These are phyloP conservation scores for Diaporthe vaccinii DNA, from an alignment of 2,329 filamentous ascomycete species.

Conservation along the genomic window DNA sequence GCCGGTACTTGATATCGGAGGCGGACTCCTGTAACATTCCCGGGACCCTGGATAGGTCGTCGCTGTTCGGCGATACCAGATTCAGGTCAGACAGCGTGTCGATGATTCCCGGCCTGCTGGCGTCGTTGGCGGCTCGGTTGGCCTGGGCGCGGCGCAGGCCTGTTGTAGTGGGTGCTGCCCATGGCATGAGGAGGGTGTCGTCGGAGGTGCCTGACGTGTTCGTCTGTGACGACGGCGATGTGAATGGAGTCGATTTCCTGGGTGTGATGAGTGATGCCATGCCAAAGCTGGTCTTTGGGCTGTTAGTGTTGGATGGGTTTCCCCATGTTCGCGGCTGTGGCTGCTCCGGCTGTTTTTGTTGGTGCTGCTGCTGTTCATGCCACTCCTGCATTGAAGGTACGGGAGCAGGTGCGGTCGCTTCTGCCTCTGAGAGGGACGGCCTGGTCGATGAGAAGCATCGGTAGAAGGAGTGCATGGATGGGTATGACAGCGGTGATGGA, in stretches of 20 bases:
- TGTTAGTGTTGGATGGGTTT: neutral
- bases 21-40: constrained; percentile 39
- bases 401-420: constrained; percentile 16
- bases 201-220: neutral
- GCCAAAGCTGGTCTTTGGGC: neutral
- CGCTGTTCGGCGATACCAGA: constrained; percentile 44
- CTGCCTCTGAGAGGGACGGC: constrained; percentile 30
- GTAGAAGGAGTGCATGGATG: neutral
- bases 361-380: constrained; percentile 6
- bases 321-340: neutral
- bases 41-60: constrained; percentile 46
- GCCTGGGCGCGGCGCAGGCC: neutral
- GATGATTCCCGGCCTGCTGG: constrained; percentile 43
- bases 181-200: neutral
- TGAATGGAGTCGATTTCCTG: neutral
- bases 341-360: constrained; percentile 17
- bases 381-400: constrained; percentile 19
- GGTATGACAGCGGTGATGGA: neutral
- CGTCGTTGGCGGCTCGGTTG: neutral
- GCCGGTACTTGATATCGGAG: constrained; percentile 50
- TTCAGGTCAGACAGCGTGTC: constrained; percentile 43
- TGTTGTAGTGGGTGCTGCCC: neutral
- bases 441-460: constrained; percentile 36
- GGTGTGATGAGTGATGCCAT: neutral
- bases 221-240: neutral